Evolutionary conservation across 805 yeast species (phyloP), one percentile per base, ranked within the genome.

Genomic region (Schwanniomyces yamadae): DNA sequence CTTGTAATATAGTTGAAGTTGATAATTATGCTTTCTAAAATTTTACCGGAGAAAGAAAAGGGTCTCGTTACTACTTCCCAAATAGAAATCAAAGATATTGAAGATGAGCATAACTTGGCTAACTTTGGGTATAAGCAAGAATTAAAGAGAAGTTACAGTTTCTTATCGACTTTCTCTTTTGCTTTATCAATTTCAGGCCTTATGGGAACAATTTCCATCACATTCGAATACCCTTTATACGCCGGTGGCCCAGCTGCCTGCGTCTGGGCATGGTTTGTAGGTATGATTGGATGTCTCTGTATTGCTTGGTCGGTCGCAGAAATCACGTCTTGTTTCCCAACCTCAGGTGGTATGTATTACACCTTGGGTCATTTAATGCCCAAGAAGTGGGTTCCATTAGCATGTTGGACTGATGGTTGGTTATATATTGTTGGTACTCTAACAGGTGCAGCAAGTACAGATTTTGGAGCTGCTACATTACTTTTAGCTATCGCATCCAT

Each of bases 381-480:
- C 15, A 28, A 28, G 16, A 28, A 28, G 16, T 28, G 31, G 31
- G 31, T 28, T 4, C 31, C 31, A 17, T 12, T 28, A 18, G 16
- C 22, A 7, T 28, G 31, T 28, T 28, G 31, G 31, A 11, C 16
- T 11, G 31, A 28, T n/a, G 31, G 31, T 15, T 28, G 31, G 31
- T n/a, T 28, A 16, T 28, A 12, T 28, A 18, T 28, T 28, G 15
- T 28, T 9, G 31, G 31, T 15, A n/a, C 31, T 8, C 14, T 28
- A 5, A 28, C 31, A 28, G 31, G 31, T 15, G 31, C 31, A 6
- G 31, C 31, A 15, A 28, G 31, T 28, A 28, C 31, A 7, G 31
- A 28, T 15, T 28, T 28, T n/a, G 31, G 31, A 5, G 31, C 31
- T 5, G 31, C 31, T 11, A 28, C 14, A 6, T 28, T 28, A n/a